Evolutionary conservation across 306 rosid genomes (phyloP).

Genomic region (Corylus avellana): DNA sequence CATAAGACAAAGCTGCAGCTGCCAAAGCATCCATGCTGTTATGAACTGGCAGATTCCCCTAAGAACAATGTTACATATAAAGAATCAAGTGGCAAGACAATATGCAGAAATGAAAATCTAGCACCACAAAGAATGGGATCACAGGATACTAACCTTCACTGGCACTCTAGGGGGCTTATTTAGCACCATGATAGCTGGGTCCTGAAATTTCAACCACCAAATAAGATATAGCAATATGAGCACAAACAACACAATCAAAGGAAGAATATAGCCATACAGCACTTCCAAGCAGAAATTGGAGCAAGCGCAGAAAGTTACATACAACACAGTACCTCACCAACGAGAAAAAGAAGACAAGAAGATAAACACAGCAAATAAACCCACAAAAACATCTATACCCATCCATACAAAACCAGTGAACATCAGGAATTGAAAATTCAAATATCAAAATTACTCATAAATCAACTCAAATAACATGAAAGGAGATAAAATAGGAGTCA

Average conservation of each 20-base stretch:
- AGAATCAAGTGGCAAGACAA: constrained; percentile 21
- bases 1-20: constrained; percentile 89
- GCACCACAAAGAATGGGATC: constrained; percentile 13
- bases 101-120: constrained; percentile 11
- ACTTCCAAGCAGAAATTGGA: not conserved
- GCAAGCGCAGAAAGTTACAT: not conserved
- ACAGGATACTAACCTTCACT: constrained; percentile 67
- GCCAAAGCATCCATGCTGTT: constrained; percentile 97
- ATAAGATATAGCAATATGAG: constrained; percentile 15
- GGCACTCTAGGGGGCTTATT: constrained; percentile 96
- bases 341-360: not conserved
- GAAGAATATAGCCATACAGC: constrained; percentile 16
- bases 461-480: constrained; percentile 27
- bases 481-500: constrained; percentile 17
- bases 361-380: not conserved
- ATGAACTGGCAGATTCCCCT: constrained; percentile 95
- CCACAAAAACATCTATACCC: not conserved
- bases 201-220: constrained; percentile 48
- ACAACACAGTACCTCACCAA: not conserved
- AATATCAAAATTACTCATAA: not conserved
- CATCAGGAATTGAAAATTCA: not conserved
- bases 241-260: constrained; percentile 11
- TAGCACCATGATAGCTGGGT: constrained; percentile 74
- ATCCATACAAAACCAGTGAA: not conserved
- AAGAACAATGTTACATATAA: constrained; percentile 32